phyloP scores from a whole-genome alignment of 2,329 filamentous ascomycete species.

The Pseudogymnoascus verrucosus region DNA sequence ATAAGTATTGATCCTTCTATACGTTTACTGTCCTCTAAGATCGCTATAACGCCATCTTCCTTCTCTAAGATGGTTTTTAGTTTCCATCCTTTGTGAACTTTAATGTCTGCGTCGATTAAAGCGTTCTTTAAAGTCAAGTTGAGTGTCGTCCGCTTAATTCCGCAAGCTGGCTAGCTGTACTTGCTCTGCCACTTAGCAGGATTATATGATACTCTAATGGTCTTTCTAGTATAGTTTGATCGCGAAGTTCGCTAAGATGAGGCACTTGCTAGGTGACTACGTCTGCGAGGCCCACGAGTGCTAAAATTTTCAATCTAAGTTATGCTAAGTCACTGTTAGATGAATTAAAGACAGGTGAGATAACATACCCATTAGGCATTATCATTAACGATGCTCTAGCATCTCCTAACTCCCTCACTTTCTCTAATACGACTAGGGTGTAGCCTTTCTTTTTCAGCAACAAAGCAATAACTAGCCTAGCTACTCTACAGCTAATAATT shows the following conservation, averaged over 20 bases:
- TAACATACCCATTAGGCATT: conserved; percentile 19
- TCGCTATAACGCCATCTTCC: conserved; percentile 18
- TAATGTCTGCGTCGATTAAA: conserved; percentile 16
- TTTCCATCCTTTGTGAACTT: conserved; percentile 22
- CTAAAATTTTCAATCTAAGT: conserved; percentile 18
- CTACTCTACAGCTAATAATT: not conserved
- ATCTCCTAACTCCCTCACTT: conserved; percentile 18
- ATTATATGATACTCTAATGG: conserved; percentile 18
- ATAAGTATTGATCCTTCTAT: conserved; percentile 21
- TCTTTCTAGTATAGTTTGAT: conserved; percentile 16
- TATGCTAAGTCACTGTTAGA: too few species aligned
- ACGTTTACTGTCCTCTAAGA: conserved; percentile 16
- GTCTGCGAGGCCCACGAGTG: conserved; percentile 16
- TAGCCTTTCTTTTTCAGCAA: conserved; percentile 20
- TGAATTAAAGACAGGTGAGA: too few species aligned
- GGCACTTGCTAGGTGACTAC: not conserved
- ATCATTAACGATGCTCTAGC: conserved; percentile 23
- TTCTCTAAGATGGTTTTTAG: conserved; percentile 19
- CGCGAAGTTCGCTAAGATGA: conserved; percentile 16
- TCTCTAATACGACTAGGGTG: conserved; percentile 23
- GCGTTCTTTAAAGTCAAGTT: conserved; percentile 16
- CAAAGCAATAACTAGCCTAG: not conserved
- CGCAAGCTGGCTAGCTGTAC: conserved; percentile 19
- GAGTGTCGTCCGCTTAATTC: conserved; percentile 19
- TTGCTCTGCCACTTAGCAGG: conserved; percentile 15